Percentiles rank a stretch among this genome's conserved stretches.
phyloP scores from a whole-genome alignment of 805 yeast genomes.

The Teunomyces panamensis region DNA sequence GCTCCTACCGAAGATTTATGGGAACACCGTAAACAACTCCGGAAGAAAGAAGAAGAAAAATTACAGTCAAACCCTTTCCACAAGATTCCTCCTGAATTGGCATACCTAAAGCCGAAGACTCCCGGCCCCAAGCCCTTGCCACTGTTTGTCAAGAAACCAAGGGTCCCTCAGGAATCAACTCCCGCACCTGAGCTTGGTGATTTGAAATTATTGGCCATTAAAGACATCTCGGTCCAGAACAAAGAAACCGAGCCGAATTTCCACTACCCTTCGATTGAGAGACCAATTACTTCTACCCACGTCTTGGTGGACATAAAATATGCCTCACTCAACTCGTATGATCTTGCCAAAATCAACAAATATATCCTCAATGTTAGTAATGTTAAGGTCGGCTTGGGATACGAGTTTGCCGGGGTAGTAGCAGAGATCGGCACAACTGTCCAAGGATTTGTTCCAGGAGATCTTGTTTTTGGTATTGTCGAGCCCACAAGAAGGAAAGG shows the following conservation, averaged over 20 bases:
- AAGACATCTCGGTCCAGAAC: constrained; percentile 45
- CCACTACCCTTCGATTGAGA: constrained; percentile 46
- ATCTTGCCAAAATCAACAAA: constrained; percentile 56
- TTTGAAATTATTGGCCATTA: constrained; percentile 49
- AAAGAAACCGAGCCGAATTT: constrained; percentile 49
- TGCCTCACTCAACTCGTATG: constrained; percentile 65
- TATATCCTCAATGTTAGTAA: constrained; percentile 51
- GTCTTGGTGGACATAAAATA: constrained; percentile 58
- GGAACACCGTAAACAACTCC: constrained; percentile 32
- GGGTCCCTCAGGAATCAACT: neutral
- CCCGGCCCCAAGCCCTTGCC: constrained; percentile 29
- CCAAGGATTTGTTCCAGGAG: constrained; percentile 48
- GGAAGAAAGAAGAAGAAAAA: constrained; percentile 24
- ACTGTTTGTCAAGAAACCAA: constrained; percentile 3
- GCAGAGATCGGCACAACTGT: constrained; percentile 52
- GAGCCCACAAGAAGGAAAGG: constrained; percentile 55
- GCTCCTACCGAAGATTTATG: constrained; percentile 33
- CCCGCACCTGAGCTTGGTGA: constrained; percentile 34
- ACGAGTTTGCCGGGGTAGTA: constrained; percentile 65
- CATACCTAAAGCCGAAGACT: constrained; percentile 29
- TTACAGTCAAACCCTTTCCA: constrained; percentile 34
- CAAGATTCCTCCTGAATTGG: constrained; percentile 40
- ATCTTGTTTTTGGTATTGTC: constrained; percentile 60
- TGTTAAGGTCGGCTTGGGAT: constrained; percentile 61
- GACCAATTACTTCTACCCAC: constrained; percentile 47